These are phyloP conservation scores for Oryza brachyantha DNA, from an alignment of 176 grass and related monocot species.

Conservation along the genomic window DNA sequence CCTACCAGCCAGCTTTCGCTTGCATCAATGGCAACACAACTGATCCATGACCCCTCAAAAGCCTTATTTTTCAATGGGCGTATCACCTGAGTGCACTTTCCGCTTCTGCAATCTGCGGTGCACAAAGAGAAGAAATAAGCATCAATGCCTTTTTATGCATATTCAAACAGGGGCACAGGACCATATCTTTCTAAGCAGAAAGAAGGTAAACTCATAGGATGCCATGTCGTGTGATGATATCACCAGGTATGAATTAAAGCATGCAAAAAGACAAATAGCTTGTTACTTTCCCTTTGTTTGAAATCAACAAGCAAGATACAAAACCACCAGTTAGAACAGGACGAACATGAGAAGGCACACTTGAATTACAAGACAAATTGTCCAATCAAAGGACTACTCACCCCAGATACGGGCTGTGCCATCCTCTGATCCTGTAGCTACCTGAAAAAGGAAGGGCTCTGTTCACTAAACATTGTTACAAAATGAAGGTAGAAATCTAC, in stretches of 20 bases:
- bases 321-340: not conserved
- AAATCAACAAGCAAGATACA: not conserved
- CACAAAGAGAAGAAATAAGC: slow-evolving; percentile 19
- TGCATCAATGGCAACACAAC: slow-evolving; percentile 73
- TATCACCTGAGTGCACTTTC: slow-evolving; percentile 65
- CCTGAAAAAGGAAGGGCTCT: slow-evolving; percentile 44
- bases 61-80: slow-evolving; percentile 51
- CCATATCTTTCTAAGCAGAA: not conserved
- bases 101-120: slow-evolving; percentile 80
- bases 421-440: slow-evolving; percentile 97
- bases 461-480: slow-evolving; percentile 4
- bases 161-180: not conserved
- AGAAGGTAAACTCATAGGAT: not conserved
- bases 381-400: slow-evolving; percentile 34
- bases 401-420: slow-evolving; percentile 94
- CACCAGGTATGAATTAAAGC: not conserved
- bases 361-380: not conserved
- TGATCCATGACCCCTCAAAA: slow-evolving; percentile 63
- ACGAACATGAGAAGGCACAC: slow-evolving; percentile 1
- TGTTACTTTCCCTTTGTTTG: not conserved
- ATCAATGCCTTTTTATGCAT: not conserved
- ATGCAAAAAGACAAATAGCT: slow-evolving; percentile 5
- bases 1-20: slow-evolving; percentile 97
- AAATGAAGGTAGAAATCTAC: not conserved
- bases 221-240: not conserved